Evolutionary conservation across 2,329 filamentous ascomycete genomes (phyloP).

Genomic region (Ascochyta koolunga): DNA sequence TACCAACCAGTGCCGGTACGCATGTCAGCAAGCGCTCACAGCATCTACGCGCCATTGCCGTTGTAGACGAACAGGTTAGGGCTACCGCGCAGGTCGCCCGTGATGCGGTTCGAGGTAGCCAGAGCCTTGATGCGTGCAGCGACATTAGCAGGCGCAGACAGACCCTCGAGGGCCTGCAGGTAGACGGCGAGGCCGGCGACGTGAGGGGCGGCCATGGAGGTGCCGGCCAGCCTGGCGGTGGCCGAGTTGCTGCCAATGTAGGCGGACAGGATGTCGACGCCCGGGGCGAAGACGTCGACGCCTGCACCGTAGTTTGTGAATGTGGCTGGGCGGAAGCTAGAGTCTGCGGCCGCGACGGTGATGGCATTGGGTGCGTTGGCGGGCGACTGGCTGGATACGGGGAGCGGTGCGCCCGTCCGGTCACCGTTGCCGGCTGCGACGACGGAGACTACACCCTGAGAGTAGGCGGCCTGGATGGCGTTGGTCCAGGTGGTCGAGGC

Average conservation of each 20-base stretch:
- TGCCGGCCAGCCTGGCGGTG: conserved; percentile 58
- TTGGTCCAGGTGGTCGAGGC: conserved; percentile 31
- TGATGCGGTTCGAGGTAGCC: conserved; percentile 8
- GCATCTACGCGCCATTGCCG: conserved; percentile 27
- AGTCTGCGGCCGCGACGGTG: conserved; percentile 38
- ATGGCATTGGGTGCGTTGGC: conserved; percentile 35
- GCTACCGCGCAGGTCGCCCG: conserved; percentile 19
- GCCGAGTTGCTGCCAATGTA: conserved; percentile 44
- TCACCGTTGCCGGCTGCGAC: conserved; percentile 44
- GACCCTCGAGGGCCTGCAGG: conserved; percentile 59
- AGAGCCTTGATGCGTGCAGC: conserved; percentile 25
- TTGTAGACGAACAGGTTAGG: conserved; percentile 27
- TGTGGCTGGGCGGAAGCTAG: conserved; percentile 23
- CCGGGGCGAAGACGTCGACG: conserved; percentile 41
- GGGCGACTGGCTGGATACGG: conserved; percentile 29
- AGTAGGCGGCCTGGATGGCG: conserved; percentile 31
- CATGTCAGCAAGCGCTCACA: no score
- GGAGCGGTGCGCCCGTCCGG: conserved; percentile 13
- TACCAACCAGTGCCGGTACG: no score
- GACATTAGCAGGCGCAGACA: conserved; percentile 19
- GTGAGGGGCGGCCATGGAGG: conserved; percentile 70
- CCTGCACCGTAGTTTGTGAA: conserved; percentile 40
- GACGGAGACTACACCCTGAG: conserved; percentile 32
- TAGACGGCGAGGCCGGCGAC: conserved; percentile 70
- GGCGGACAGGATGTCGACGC: conserved; percentile 50